A percentile compares a stretch with the other conserved stretches of the same genome.
phyloP scores from a whole-genome alignment of 805 yeast genomes.

The Teunomyces stri region DNA sequence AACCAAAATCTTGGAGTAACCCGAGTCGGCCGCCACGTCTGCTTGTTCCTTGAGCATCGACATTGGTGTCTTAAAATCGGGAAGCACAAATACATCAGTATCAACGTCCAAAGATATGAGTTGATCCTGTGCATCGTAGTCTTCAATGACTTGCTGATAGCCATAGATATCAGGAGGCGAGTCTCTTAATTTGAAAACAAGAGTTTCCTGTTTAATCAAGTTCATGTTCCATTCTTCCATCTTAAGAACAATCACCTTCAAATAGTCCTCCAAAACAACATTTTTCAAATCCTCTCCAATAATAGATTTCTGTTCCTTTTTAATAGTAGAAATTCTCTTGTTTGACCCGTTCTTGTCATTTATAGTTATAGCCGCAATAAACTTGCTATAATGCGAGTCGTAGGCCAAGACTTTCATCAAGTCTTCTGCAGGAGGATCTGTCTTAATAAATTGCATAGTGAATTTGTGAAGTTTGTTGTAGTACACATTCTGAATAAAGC shows the following conservation, averaged over 20 bases:
- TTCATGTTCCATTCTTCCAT: conserved; percentile 84
- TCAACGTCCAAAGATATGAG: conserved; percentile 29
- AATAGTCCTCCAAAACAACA: conserved; percentile 71
- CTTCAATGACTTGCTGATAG: conserved; percentile 46
- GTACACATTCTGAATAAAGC: conserved; percentile 60
- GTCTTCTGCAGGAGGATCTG: conserved; percentile 77
- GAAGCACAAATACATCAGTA: conserved; percentile 57
- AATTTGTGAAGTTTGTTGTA: conserved; percentile 63
- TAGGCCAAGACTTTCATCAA: conserved; percentile 73
- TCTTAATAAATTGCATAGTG: conserved; percentile 58
- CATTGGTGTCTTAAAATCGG: conserved; percentile 76
- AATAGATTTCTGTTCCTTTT: conserved; percentile 51
- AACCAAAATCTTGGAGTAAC: conserved; percentile 73
- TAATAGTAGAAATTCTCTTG: conserved; percentile 19
- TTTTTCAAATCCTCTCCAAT: conserved; percentile 73
- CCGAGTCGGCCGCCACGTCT: conserved; percentile 82
- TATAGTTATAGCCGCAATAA: conserved; percentile 24
- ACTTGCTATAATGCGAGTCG: conserved; percentile 60
- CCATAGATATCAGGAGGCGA: conserved; percentile 73
- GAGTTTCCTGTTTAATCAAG: conserved; percentile 63
- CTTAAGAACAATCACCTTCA: conserved; percentile 65
- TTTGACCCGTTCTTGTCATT: conserved; percentile 13
- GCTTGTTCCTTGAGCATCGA: conserved; percentile 87
- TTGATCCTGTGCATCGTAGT: conserved; percentile 36
- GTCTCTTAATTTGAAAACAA: conserved; percentile 59